phyloP scores from a whole-genome alignment of 495 filamentous ascomycete genomes.

The Echria macrotheca region DNA sequence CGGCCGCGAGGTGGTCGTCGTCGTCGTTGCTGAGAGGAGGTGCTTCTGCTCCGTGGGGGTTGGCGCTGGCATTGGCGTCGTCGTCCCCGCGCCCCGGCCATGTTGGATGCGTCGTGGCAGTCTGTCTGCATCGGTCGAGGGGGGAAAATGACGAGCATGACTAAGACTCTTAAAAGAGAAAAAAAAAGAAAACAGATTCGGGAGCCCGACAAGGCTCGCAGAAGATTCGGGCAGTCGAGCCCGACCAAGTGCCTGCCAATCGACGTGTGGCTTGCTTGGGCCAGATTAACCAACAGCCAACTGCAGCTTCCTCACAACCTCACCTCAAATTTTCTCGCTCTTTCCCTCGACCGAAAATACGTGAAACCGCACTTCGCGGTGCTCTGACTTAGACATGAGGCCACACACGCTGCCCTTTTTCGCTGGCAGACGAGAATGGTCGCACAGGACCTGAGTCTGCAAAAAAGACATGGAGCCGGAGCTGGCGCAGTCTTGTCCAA shows the following conservation, averaged over 20 bases:
- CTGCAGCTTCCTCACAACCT: not conserved
- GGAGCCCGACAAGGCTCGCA: conserved; percentile 6
- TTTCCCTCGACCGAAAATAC: not conserved
- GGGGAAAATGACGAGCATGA: conserved; percentile 2
- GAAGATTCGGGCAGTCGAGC: conserved; percentile 5
- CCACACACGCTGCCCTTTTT: too few species aligned
- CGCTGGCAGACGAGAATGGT: too few species aligned
- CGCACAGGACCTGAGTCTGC: too few species aligned
- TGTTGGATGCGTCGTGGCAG: conserved; percentile 2
- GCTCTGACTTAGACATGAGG: too few species aligned
- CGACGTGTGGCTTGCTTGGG: not conserved
- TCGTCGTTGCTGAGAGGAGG: too few species aligned
- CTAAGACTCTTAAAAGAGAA: conserved; percentile 8
- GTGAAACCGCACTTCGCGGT: too few species aligned
- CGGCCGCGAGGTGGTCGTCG: too few species aligned
- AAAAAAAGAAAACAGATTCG: not conserved
- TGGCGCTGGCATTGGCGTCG: not conserved
- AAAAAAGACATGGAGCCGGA: too few species aligned
- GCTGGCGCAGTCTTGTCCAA: too few species aligned
- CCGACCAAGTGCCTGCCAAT: not conserved
- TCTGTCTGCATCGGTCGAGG: not conserved
- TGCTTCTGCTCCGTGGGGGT: conserved; percentile 3
- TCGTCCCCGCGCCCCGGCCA: not conserved
- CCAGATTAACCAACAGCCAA: too few species aligned
- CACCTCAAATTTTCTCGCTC: not conserved